Conservation (phyloP, 2,329 filamentous ascomycete genomes). For the Penicillium occitanis region DNA sequence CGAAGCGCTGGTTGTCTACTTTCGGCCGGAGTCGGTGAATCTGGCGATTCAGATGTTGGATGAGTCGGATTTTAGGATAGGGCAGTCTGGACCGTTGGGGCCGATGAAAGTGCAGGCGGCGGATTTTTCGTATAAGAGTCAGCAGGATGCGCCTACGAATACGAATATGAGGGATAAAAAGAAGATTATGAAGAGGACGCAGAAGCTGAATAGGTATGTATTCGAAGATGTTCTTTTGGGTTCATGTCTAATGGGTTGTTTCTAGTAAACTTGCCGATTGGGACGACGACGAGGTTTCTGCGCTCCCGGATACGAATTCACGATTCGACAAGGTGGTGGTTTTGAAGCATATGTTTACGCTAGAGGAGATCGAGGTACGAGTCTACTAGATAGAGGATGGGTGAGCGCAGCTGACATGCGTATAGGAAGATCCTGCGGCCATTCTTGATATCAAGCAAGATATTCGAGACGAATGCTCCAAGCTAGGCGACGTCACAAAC, state of each 20-base stretch:
- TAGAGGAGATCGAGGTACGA: slow-evolving; percentile 68
- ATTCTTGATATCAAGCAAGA: slow-evolving; percentile 93
- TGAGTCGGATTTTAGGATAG: slow-evolving; percentile 68
- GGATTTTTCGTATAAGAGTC: slow-evolving; percentile 88
- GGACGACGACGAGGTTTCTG: slow-evolving; percentile 79
- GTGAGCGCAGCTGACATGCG: slow-evolving; percentile 24
- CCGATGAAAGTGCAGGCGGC: slow-evolving; percentile 80
- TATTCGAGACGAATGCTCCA: slow-evolving; percentile 83
- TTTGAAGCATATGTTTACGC: slow-evolving; percentile 89
- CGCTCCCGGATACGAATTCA: slow-evolving; percentile 56
- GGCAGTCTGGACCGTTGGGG: slow-evolving; percentile 53
- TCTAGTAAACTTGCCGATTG: slow-evolving; percentile 84
- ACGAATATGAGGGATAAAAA: slow-evolving; percentile 68
- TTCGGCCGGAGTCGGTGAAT: slow-evolving; percentile 88
- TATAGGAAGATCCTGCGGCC: slow-evolving; percentile 70
- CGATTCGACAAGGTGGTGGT: slow-evolving; percentile 79
- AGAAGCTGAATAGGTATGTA: slow-evolving; percentile 70
- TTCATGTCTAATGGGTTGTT: background rate
- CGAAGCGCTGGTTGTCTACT: slow-evolving; percentile 89
- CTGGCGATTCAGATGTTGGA: slow-evolving; percentile 57
- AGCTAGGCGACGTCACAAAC: slow-evolving; percentile 84
- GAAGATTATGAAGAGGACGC: slow-evolving; percentile 87
- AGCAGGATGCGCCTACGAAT: slow-evolving; percentile 62
- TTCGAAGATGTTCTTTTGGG: background rate
- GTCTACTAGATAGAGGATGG: background rate